Evolutionary conservation across 148 eudicot genomes (phyloP).

Genomic region (Pharnaceum exiguum): DNA sequence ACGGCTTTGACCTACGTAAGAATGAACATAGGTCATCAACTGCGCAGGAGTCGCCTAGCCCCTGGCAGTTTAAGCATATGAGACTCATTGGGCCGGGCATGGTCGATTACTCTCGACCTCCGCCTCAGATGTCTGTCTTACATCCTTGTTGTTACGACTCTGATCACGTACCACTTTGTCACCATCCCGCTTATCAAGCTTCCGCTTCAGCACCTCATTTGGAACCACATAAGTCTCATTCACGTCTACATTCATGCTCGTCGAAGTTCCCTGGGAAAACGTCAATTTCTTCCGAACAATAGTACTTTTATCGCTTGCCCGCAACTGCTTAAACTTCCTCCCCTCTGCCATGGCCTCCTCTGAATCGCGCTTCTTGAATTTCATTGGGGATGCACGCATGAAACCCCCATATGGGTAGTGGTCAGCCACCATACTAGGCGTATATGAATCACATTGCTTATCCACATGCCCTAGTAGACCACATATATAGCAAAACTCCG

Average conservation of each 20-base stretch:
- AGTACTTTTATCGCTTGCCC: too few species aligned
- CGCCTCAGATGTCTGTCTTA: background rate
- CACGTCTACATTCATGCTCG: too few species aligned
- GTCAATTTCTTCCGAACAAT: too few species aligned
- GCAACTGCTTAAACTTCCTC: too few species aligned
- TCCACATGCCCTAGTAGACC: background rate
- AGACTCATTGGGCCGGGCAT: background rate
- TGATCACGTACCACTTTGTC: background rate
- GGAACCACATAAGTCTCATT: too few species aligned
- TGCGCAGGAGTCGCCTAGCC: background rate
- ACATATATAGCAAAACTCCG: background rate
- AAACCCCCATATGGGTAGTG: background rate
- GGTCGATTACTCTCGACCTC: background rate
- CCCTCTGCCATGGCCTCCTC: too few species aligned
- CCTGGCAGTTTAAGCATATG: too few species aligned
- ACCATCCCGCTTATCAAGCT: background rate
- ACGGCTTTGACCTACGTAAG: background rate
- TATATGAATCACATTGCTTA: background rate
- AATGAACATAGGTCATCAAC: background rate
- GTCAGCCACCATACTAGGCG: background rate
- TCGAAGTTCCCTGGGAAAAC: too few species aligned
- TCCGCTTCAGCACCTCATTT: too few species aligned
- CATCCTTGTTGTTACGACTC: background rate
- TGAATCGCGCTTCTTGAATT: too few species aligned
- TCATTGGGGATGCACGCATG: background rate